These are phyloP conservation scores for Penicillium flavigenum DNA, from an alignment of 495 filamentous ascomycete genomes.

Conservation along the genomic window DNA sequence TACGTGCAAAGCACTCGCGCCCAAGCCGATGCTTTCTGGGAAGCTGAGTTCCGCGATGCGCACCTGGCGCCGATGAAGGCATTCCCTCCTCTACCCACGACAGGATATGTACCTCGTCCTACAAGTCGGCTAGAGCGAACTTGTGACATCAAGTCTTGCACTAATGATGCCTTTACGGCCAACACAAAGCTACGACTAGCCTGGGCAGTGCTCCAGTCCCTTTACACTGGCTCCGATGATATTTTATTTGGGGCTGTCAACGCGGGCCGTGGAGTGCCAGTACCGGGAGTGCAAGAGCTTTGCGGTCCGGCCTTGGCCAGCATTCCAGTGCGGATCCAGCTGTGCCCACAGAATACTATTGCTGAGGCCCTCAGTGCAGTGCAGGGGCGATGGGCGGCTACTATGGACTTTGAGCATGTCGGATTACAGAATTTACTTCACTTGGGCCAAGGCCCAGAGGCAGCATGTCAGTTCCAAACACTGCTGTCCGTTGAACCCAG, in stretches of 20 bases:
- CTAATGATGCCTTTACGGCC: neutral
- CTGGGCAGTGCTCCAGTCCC: neutral
- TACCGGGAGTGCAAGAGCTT: neutral
- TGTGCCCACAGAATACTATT: neutral
- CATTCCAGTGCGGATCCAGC: neutral
- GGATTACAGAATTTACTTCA: conserved; percentile 44
- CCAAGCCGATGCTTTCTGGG: conserved; percentile 10
- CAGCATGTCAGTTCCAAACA: conserved; percentile 40
- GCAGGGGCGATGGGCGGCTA: conserved; percentile 28
- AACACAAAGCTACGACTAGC: conserved; percentile 11
- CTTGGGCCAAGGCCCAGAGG: conserved; percentile 26
- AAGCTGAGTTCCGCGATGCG: conserved; percentile 6
- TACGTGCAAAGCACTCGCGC: conserved; percentile 8
- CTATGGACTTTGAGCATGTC: conserved; percentile 39
- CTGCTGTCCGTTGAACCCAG: conserved; percentile 32
- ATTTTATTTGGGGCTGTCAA: neutral
- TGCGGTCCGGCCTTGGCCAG: neutral
- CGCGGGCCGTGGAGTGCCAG: neutral
- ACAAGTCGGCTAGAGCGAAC: neutral
- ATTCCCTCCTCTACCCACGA: conserved; percentile 11
- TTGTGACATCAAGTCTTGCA: neutral
- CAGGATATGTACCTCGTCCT: conserved; percentile 5
- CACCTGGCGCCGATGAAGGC: neutral
- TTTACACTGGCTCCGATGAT: neutral
- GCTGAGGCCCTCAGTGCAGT: conserved; percentile 13